Base-by-base conservation (phyloP, 768 basidiomycete genomes). In the Tylopilus rubrobrunneus region DNA sequence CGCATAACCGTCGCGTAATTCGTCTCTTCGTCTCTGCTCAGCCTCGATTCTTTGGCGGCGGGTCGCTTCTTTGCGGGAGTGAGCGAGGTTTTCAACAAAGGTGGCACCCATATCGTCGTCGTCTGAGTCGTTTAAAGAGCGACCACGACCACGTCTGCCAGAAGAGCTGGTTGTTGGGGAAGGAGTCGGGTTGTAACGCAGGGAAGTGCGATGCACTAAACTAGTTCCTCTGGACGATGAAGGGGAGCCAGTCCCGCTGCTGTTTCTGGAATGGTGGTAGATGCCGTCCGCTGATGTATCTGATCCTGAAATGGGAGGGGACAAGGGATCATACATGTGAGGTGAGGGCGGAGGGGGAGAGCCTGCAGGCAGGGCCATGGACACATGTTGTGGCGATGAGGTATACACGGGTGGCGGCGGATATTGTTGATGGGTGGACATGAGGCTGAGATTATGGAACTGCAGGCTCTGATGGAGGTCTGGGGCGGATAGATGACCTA, bases 11-110 rank as follows among this genome's bases (percentile, higher is more conserved):
- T 95, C 92, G 56, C 92, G 80, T 56, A 94, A 78, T 71, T 94
- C 92, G 70, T 93, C 91, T 59, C 92, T 79, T 53, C 92, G 78
- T 43, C 91, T 78, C 74, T 94, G 89, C 70, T 92, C 89, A n/a
- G 89, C 90, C 73, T 92, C 89, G 52, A 92, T 92, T 49, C 90
- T 78, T 71, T 92, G 89, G 65, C 84, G 77, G 31, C 90, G 76
- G 9, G 90, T 92, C 21, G 88, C 88, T 73, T 92, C 89, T 67
- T 92, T 92, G 65, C 89, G 76, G 10, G 84, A 82, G 68, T 85
- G 80, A 7, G 88, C 89, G 52, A 90, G 77, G 57, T 83, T 85
- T 68, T 90, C 86, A 36, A 80, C 78, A 66, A 80, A 81, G 54
- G 80, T 74, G 50, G 81, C 76, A 58, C 85, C 86, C 85, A 87